Conservation (phyloP, 176 grass and related monocot genomes). For the Avena insularis region DNA sequence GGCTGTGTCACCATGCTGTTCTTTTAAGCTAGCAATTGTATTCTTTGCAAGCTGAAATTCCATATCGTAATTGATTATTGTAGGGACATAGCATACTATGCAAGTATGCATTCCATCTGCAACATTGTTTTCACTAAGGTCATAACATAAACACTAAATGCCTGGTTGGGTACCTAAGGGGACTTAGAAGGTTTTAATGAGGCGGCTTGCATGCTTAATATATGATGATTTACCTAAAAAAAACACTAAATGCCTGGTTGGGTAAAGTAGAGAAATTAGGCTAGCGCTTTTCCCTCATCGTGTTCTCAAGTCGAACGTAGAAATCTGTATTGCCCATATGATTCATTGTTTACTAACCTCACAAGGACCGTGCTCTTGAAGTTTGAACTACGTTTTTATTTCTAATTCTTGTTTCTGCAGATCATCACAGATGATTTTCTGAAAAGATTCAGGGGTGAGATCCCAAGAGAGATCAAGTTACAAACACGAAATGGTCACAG, state of each 20-base stretch:
- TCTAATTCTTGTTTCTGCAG: not conserved
- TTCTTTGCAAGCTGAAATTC: not conserved
- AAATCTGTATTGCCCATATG: not conserved
- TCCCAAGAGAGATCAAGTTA: constrained; percentile 13
- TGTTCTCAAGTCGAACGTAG: not conserved
- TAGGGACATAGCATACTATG: not conserved
- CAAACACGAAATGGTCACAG: constrained; percentile 26
- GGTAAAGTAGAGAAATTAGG: not conserved
- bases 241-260: not conserved
- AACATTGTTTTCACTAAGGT: not conserved
- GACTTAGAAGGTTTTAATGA: too few species aligned
- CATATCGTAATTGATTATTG: not conserved
- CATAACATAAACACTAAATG: not conserved
- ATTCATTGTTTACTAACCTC: not conserved
- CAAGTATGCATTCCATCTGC: constrained; percentile 16
- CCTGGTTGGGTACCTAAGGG: not conserved
- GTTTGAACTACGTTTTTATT: not conserved
- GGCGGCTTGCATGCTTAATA: too few species aligned
- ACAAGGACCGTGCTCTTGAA: not conserved
- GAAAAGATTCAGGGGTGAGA: constrained; percentile 12
- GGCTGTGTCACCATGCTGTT: not conserved
- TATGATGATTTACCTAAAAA: too few species aligned
- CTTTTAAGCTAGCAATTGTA: not conserved
- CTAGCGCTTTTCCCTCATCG: not conserved
- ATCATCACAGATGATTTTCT: constrained; percentile 22